Conservation (phyloP, 805 yeast species). For the Kodamaea restingae region DNA sequence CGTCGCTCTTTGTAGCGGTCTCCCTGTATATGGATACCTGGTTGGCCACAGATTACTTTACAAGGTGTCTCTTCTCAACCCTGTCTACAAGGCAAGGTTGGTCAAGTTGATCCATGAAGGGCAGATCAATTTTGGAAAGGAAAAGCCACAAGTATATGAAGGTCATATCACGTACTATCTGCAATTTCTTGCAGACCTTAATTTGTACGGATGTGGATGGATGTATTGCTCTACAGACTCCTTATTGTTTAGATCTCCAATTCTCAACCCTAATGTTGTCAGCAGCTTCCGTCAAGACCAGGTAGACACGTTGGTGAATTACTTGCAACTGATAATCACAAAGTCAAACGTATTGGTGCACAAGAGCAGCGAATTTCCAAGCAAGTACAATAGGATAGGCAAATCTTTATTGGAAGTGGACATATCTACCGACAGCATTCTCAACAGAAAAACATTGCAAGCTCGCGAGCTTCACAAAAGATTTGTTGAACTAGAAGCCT, state of each 20-base stretch:
- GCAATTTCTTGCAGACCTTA: constrained; percentile 81
- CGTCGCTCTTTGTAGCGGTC: constrained; percentile 63
- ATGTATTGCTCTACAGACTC: constrained; percentile 34
- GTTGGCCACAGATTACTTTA: constrained; percentile 60
- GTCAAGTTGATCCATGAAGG: constrained; percentile 40
- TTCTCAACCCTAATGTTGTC: constrained; percentile 20
- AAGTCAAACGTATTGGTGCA: constrained; percentile 28
- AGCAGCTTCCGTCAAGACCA: constrained; percentile 2
- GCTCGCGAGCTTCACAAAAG: constrained; percentile 49
- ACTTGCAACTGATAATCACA: constrained; percentile 18
- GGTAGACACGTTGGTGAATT: constrained; percentile 12
- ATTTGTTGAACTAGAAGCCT: constrained; percentile 36
- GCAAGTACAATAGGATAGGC: constrained; percentile 50
- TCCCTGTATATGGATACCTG: constrained; percentile 82
- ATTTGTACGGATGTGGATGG: constrained; percentile 84
- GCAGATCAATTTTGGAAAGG: constrained; percentile 3
- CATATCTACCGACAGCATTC: constrained; percentile 53
- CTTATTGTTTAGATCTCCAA: constrained; percentile 56
- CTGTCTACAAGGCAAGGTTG: constrained; percentile 53
- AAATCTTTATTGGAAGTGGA: constrained; percentile 70
- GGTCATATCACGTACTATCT: constrained; percentile 72
- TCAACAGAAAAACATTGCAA: constrained; percentile 46
- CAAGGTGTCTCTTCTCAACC: constrained; percentile 65
- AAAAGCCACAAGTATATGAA: constrained; percentile 44
- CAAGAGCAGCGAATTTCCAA: not conserved